phyloP scores from a whole-genome alignment of 2,329 filamentous ascomycete species.

The Hypocreales sp. region DNA sequence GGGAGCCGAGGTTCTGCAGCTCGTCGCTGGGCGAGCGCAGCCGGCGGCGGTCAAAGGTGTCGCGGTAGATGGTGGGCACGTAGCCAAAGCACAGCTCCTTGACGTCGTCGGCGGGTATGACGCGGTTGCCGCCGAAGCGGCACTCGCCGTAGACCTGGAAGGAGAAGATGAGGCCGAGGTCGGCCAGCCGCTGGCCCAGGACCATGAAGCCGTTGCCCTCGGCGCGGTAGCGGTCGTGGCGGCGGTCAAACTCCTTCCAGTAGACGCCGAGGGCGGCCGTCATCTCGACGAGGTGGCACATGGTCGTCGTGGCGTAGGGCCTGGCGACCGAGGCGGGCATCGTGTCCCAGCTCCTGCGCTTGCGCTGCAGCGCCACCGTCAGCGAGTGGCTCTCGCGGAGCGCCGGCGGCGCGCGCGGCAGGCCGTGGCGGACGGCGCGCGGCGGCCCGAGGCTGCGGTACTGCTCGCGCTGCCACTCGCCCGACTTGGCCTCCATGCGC shows the following conservation, averaged over 20 bases:
- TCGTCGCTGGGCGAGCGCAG: conserved; percentile 23
- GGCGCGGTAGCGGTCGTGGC: conserved; percentile 32
- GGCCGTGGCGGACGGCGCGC: conserved; percentile 3
- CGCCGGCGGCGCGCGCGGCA: conserved; percentile 10
- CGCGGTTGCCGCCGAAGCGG: conserved; percentile 30
- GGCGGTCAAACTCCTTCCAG: conserved; percentile 42
- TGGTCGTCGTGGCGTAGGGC: conserved; percentile 38
- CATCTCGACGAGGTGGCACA: conserved; percentile 39
- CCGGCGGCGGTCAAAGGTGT: conserved; percentile 21
- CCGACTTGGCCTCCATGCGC: conserved; percentile 30
- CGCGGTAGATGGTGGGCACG: conserved; percentile 36
- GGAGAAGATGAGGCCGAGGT: conserved; percentile 38
- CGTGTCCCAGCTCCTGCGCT: conserved; percentile 33
- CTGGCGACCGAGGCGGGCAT: conserved; percentile 31
- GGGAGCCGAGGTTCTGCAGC: conserved; percentile 21
- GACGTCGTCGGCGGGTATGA: conserved; percentile 35
- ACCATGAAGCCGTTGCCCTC: conserved; percentile 40
- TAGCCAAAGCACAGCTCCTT: conserved; percentile 41
- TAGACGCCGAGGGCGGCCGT: conserved; percentile 37
- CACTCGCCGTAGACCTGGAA: conserved; percentile 35
- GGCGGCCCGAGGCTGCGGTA: conserved; percentile 12
- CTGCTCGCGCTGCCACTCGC: conserved; percentile 26
- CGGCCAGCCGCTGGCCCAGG: conserved; percentile 26
- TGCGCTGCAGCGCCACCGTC: conserved; percentile 29
- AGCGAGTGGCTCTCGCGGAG: conserved; percentile 21